These are phyloP conservation scores for Vigna radiata DNA, from an alignment of 306 rosid genomes.

Conservation along the genomic window DNA sequence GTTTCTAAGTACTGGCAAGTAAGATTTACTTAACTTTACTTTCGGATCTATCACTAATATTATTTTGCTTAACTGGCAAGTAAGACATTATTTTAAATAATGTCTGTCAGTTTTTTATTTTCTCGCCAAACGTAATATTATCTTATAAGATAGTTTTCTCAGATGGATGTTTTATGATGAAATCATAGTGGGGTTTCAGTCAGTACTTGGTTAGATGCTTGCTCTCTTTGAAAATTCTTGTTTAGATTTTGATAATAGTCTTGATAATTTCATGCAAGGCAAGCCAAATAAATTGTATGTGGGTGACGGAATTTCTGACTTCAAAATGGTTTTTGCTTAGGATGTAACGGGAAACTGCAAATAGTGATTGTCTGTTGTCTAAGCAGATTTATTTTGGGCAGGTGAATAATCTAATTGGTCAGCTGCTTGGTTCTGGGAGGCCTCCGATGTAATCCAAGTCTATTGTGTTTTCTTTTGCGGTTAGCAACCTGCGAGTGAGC, in stretches of 20 bases:
- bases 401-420: constrained; percentile 89
- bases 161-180: background rate
- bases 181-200: constrained; percentile 7
- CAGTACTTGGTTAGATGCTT: constrained; percentile 7
- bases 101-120: background rate
- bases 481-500: background rate
- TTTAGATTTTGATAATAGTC: background rate
- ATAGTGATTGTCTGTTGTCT: constrained; percentile 13
- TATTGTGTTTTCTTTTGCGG: constrained; percentile 21
- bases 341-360: background rate
- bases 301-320: background rate
- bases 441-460: constrained; percentile 64
- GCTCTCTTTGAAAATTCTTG: constrained; percentile 12
- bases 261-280: too few relatives aligned
- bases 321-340: constrained; percentile 7
- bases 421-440: constrained; percentile 80
- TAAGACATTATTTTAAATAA: too few relatives aligned
- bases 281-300: background rate
- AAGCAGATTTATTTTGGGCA: constrained; percentile 32
- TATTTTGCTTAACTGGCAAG: too few relatives aligned
- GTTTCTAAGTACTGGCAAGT: constrained; percentile 99
- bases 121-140: background rate
- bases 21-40: too few relatives aligned
- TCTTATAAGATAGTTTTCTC: background rate
- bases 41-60: too few relatives aligned